A percentile compares a stretch with the other conserved stretches of the same genome.
phyloP scores from a whole-genome alignment of 345 rosid species.

The Salix suchowensis region DNA sequence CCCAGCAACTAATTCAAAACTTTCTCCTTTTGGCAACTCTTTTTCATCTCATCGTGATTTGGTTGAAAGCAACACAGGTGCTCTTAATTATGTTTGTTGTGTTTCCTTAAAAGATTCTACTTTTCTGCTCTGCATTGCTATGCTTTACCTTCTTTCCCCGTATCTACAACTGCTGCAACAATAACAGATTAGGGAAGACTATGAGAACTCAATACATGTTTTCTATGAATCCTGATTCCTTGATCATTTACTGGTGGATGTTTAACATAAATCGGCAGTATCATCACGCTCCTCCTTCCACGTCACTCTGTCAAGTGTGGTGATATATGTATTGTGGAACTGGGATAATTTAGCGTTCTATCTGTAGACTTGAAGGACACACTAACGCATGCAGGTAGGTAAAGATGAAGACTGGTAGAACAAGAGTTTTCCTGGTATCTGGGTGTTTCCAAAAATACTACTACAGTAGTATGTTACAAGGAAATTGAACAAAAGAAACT shows the following conservation, averaged over 20 bases:
- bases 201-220: neutral
- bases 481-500: neutral
- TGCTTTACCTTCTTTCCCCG: neutral
- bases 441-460: neutral
- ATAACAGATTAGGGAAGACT: neutral
- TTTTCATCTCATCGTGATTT: slow-evolving; percentile 18
- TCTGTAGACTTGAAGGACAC: neutral
- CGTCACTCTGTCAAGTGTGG: neutral
- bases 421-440: neutral
- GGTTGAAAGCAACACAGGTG: slow-evolving; percentile 43
- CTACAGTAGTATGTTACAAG: neutral
- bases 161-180: neutral
- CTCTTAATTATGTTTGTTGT: slow-evolving; percentile 3
- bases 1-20: slow-evolving; percentile 27
- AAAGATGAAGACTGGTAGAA: neutral
- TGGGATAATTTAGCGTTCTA: neutral
- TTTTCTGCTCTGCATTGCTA: neutral
- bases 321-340: neutral
- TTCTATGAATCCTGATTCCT: neutral
- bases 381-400: neutral
- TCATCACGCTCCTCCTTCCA: neutral
- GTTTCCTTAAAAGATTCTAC: neutral
- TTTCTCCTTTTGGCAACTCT: slow-evolving; percentile 19
- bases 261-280: neutral
- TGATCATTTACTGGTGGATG: neutral